These are phyloP conservation scores for Alternaria gansuensis DNA, from an alignment of 2,329 filamentous ascomycete species.

Conservation along the genomic window DNA sequence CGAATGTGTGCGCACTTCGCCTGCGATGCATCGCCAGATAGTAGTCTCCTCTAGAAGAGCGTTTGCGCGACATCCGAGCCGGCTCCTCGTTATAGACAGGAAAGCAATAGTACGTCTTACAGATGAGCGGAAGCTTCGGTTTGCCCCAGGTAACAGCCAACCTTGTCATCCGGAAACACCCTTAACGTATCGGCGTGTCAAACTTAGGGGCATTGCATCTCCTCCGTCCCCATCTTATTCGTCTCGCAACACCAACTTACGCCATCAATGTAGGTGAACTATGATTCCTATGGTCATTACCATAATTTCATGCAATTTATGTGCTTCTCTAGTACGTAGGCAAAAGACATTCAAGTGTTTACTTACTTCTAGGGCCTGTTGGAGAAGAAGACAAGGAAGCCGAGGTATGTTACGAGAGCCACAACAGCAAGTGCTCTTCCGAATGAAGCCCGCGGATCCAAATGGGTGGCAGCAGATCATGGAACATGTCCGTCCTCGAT, in stretches of 20 bases:
- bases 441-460: background rate
- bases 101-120: background rate
- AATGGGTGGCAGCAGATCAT: background rate
- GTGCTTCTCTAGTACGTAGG: no score
- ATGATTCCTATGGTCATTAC: no score
- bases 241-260: background rate
- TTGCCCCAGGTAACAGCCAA: background rate
- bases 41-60: background rate
- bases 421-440: background rate
- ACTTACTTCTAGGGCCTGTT: no score
- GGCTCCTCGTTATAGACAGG: background rate
- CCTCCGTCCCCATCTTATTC: background rate
- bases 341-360: no score
- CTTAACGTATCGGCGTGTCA: no score
- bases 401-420: background rate
- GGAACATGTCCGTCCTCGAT: background rate
- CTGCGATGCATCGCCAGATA: background rate
- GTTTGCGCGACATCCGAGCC: background rate
- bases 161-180: background rate
- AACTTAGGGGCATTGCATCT: background rate
- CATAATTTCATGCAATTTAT: no score
- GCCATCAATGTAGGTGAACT: no score
- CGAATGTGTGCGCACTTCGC: background rate
- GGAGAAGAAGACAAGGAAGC: no score
- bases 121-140: background rate